Evolutionary conservation across 2,329 filamentous ascomycete genomes (phyloP), one percentile per base, ranked within the genome.

Genomic region (Penicillium glabrum): DNA sequence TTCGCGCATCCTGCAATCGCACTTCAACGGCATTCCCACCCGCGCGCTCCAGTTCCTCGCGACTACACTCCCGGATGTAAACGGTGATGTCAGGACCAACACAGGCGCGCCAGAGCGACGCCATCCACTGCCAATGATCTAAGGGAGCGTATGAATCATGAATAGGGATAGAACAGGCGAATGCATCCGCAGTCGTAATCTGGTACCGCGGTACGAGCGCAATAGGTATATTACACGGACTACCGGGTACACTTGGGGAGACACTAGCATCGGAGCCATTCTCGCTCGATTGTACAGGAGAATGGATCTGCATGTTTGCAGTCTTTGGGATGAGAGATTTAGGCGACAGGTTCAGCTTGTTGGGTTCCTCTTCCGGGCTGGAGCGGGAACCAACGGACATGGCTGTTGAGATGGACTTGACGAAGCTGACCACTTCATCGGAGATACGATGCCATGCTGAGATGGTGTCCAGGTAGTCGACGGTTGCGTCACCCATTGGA

Each of bases 91-190:
- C 93, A 0, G 93, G 86, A 0, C 89, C 91, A 1, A 93, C 82
- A 53, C 90, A 89, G 10, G 91, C 91, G 10, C 93, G 87, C 93
- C 93, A 98, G 23, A 97, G 83, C 44, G 90, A 93, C 35, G 93
- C 93, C 80, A 95, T 91, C 93, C 93, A 98, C 73, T 96, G 90
- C 92, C 93, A 98, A 76, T 98, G 93, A 67, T 96, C 92, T n/a
- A 89, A 83, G 0, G 90, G 87, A 16, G 86, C 84, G 72, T 96
- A 96, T 7, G 83, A 81, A 69, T 96, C 92, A 19, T 82, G 79
- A 63, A 96, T 91, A 1, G 89, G 88, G 44, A 93, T 86, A 14
- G 82, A 80, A 53, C 84, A 86, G 1, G 92, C 89, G 71, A 89
- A 93, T 47, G 82, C 79, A 70, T 97, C 90, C 1, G 90, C 88